These are phyloP conservation scores for Suillus placidus DNA, from an alignment of 768 basidiomycete genomes.

Conservation along the genomic window DNA sequence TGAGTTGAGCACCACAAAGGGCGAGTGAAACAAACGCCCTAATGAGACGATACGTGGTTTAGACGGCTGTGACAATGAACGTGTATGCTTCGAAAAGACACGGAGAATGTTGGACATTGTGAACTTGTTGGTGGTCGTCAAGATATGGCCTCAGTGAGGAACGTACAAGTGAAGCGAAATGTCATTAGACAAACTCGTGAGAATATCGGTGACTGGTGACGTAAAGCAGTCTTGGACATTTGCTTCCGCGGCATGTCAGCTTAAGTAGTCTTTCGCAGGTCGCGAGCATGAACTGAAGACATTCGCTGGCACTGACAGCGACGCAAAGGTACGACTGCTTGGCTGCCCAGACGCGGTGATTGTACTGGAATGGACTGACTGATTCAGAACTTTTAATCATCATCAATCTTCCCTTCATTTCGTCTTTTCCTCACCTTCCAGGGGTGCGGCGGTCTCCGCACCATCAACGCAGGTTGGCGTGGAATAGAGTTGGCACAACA, in stretches of 20 bases:
- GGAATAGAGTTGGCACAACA: not conserved
- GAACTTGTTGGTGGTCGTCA: slow-evolving; percentile 16
- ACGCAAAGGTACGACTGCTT: not conserved
- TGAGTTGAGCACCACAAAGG: slow-evolving; percentile 55
- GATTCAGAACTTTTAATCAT: not conserved
- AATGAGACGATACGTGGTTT: not conserved
- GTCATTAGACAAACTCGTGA: slow-evolving; percentile 18
- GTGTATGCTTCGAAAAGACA: slow-evolving; percentile 7
- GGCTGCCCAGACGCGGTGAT: not conserved
- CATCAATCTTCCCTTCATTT: not conserved
- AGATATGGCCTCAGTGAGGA: slow-evolving; percentile 9
- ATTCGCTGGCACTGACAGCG: not conserved
- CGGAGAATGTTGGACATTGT: slow-evolving; percentile 22
- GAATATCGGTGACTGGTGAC: slow-evolving; percentile 33
- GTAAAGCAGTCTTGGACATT: slow-evolving; percentile 16
- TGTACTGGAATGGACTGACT: not conserved
- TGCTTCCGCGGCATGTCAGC: slow-evolving; percentile 1
- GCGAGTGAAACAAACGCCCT: slow-evolving; percentile 64
- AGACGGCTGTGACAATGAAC: slow-evolving; percentile 12
- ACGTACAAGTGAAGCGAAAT: not conserved
- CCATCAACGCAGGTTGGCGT: not conserved
- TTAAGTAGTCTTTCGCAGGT: not conserved
- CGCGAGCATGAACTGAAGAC: not conserved
- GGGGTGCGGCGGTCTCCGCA: not conserved
- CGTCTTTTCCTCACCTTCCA: slow-evolving; percentile 1